Base-by-base conservation (phyloP, 164 flowering plant species). In the Warburgia ugandensis region DNA sequence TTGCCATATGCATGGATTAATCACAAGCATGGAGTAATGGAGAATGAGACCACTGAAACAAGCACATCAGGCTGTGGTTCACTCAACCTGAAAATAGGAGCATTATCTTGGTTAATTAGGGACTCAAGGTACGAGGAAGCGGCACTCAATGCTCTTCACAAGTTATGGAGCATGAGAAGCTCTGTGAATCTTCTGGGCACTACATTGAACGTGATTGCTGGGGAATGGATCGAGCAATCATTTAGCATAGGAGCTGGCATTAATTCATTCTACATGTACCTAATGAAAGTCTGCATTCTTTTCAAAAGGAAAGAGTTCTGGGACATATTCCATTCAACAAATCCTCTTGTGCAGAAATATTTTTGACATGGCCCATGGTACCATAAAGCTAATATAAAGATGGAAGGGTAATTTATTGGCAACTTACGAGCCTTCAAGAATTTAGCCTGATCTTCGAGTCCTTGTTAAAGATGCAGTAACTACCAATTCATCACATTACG, bases 41-140 rank as follows among this genome's bases (percentile, higher is more conserved):
- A 79, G 78, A 65, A 78, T 48, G 99, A 92, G 77, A 88, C 91
- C 48, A 80, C 97, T 20, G 97, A 86, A 74, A 92, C 97, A 58
- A 92, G 99, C 73, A 92, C 99, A 32, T 86, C 99, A 33, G 95
- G 99, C 42, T 89, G 97, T 76, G 99, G 99, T 63, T 89, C 99
- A 17, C 76, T 94, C 58, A 84, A 88, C 71, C 99, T 94, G 73
- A 97, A 94, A 73, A 94, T 94, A 97, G 99, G 99, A 50, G 78
- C 94, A 39, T 63, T 94, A 51, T 86, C 99, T 38, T 73, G 73
- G 47, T 70, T 94, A 64, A 94, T 96, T 54, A 94, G 95, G 44
- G 90, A 94, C 61, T 73, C 92, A 37, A 75, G 79, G 62, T 94
- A 66, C 66, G 97, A 86, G 57, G 62, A 72, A 39, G 95, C 86